Base-by-base conservation (phyloP, 2,329 filamentous ascomycete genomes). In the Lasiodiplodia citricola region DNA sequence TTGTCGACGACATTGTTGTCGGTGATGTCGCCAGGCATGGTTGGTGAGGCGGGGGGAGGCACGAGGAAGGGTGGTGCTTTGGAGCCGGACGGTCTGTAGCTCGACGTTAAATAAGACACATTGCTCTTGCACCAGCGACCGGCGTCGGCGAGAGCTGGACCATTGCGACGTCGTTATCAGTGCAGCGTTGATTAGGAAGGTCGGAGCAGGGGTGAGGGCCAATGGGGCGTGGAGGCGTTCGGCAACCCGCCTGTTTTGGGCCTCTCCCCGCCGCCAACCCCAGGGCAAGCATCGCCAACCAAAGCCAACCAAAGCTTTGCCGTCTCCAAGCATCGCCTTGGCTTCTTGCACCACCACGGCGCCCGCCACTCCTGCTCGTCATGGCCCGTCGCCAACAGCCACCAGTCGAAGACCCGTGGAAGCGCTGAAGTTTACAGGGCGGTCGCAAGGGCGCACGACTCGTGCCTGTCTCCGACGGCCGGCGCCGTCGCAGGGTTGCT, bases 1-100 rank as follows among this genome's bases (percentile, higher is more conserved):
- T 73, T 74, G 16, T 74, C 73, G 60, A 47, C 69, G 70, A 75
- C 72, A 71, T 73, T 73, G 44, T 38, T 44, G 56, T 71, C 71
- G 35, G 68, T 69, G 47, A 69, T 70, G 44, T 72, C 70, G 57
- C 70, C 71, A 68, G 71, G 70, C 68, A 72, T 72, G 58, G 38
- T 68, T 44, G 6, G 35, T 7, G 44, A 14, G 16, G 10, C 3
- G 13, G n/a, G 18, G 25, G n/a, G n/a, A 31, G 16, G 55, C n/a
- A 13, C 2, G 16, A 38, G 47, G 31, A 25, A 14, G 18, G 25
- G 13, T n/a, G 38, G 54, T 38, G 51, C 14, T 38, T 16, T 55
- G 5, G 35, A 37, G 21, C 4, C 8, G 25, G 50, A 51, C n/a
- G 13, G 35, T 28, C 7, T 21, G 13, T 35, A n/a, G 18, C 11